A percentile compares a stretch with the other conserved stretches of the same genome.
phyloP scores from a whole-genome alignment of 345 rosid genomes.

The Eucalyptus erythrocorys region DNA sequence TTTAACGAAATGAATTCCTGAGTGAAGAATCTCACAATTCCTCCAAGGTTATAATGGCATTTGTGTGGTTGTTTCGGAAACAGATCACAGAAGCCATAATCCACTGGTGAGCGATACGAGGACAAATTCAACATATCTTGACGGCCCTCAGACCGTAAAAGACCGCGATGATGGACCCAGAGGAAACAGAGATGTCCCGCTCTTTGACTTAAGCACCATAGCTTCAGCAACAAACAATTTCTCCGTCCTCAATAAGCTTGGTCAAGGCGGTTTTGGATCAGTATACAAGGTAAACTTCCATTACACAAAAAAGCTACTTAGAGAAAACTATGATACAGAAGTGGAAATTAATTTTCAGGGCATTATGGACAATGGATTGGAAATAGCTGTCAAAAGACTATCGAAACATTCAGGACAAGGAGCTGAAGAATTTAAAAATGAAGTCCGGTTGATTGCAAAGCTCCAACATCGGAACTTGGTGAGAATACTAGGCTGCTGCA shows the following conservation, averaged over 20 bases:
- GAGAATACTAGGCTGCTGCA: slow-evolving; percentile 17
- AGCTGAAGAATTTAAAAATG: slow-evolving; percentile 21
- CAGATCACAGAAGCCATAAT: neutral
- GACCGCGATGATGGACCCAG: neutral
- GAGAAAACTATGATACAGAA: neutral
- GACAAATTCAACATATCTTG: neutral
- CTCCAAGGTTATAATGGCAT: neutral
- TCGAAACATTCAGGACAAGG: slow-evolving; percentile 23
- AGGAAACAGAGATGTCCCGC: neutral
- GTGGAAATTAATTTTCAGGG: slow-evolving; percentile 5
- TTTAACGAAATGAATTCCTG: neutral
- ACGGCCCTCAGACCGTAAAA: neutral
- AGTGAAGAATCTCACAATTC: neutral
- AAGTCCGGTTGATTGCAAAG: slow-evolving; percentile 11
- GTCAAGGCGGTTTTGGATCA: slow-evolving; percentile 32
- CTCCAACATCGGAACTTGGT: slow-evolving; percentile 26
- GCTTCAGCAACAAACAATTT: slow-evolving; percentile 15
- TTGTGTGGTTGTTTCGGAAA: neutral
- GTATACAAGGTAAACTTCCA: slow-evolving; percentile 19
- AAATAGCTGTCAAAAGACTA: slow-evolving; percentile 25
- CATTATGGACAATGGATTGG: neutral
- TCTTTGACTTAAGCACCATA: slow-evolving; percentile 3
- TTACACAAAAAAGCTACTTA: neutral
- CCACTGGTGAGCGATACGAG: neutral
- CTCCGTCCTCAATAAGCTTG: slow-evolving; percentile 3